Base-by-base conservation (phyloP, 23 red algal species). In the Gracilaria gracilis region DNA sequence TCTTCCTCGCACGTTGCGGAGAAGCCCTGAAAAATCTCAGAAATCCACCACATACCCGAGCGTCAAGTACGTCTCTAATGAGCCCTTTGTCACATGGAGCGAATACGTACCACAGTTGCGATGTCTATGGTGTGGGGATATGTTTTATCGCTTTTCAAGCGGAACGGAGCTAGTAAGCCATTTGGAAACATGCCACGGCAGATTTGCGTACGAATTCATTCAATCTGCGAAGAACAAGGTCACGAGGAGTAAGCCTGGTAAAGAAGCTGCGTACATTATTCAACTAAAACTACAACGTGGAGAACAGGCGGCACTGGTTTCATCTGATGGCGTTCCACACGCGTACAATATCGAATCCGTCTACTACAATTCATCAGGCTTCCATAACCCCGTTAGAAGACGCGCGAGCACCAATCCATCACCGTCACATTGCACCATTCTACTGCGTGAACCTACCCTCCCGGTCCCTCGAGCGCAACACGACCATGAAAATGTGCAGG, bases 61-160 rank as follows among this genome's bases (percentile, higher is more conserved):
- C 50, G 75, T 90, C 3, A 50, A 17, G 15, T 90, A 90, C 32
- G 24, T 49, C 1, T 79, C 87, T 33, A 57, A 0, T 20, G 71
- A 90, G 15, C 37, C 46, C 2, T 13, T 31, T 6, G 57, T 90
- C 75, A 37, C 54, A 21, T 90, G 87, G 87, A 55, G 44, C 29
- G 2, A 67, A 50, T 0, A 21, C 19, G 40, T 83, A 20, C 27
- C 34, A 65, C 23, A 83, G 8, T 24, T 84, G 59, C 78, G 89
- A 53, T 84, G 89, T 46, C 50, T 92, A 13, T 92, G 78, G 78
- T 84, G 89, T 46, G 42, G 49, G 31, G 48, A 47, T 23, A 51
- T 28, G 20, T 83, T 92, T 59, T 84, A 35, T 50, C 89, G 80
- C 79, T 92, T 92, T 38, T 77, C 79, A 39, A 48, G 69, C 47